Conservation (phyloP, 2,329 filamentous ascomycete species). For the Botrytis squamosa region DNA sequence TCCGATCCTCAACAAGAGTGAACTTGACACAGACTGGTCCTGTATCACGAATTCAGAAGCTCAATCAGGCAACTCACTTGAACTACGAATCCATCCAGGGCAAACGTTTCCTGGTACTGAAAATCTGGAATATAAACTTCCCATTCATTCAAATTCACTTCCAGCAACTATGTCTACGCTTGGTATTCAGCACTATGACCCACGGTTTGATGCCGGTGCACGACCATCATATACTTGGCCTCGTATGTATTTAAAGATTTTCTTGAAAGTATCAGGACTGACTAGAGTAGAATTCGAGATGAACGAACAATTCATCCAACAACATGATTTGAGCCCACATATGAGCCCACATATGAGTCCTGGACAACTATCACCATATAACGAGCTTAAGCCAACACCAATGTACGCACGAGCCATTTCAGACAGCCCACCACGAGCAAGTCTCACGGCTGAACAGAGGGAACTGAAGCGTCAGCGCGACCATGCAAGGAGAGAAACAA, state of each 20-base stretch:
- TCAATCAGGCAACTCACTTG: constrained; percentile 29
- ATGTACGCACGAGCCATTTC: constrained; percentile 43
- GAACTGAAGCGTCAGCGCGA: constrained; percentile 62
- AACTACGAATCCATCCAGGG: constrained; percentile 35
- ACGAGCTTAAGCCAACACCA: constrained; percentile 37
- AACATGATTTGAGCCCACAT: constrained; percentile 25
- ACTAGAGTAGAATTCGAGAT: constrained; percentile 36
- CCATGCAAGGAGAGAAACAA: constrained; percentile 57
- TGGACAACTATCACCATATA: constrained; percentile 35
- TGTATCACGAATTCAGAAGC: constrained; percentile 34
- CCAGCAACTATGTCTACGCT: constrained; percentile 32
- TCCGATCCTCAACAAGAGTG: constrained; percentile 34
- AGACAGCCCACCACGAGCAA: constrained; percentile 55
- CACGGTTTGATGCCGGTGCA: constrained; percentile 35
- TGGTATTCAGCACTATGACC: constrained; percentile 39
- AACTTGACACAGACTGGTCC: constrained; percentile 36
- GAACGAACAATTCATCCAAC: constrained; percentile 36
- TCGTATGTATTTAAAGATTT: constrained; percentile 31
- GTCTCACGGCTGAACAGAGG: constrained; percentile 58
- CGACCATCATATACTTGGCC: constrained; percentile 39
- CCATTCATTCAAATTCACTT: constrained; percentile 23
- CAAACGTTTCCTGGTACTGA: constrained; percentile 28
- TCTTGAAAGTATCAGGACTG: constrained; percentile 22
- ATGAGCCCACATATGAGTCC: constrained; percentile 32
- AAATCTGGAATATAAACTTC: constrained; percentile 23